Conservation (phyloP, 306 rosid species). For the Cucumis sativus region DNA sequence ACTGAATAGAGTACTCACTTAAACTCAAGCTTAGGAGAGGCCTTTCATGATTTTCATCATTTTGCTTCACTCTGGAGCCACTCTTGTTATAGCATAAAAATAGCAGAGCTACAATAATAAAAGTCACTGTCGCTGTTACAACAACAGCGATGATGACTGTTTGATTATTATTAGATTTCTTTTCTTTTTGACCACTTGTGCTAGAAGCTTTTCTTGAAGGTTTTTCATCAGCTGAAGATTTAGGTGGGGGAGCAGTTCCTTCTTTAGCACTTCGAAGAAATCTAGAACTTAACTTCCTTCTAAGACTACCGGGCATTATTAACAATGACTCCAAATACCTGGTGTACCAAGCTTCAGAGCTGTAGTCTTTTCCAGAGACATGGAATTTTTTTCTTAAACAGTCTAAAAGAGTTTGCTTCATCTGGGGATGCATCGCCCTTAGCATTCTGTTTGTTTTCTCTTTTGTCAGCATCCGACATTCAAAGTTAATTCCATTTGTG, state of each 20-base stretch:
- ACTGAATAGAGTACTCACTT: slow-evolving; percentile 42
- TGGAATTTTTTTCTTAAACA: slow-evolving; percentile 48
- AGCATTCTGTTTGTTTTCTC: slow-evolving; percentile 32
- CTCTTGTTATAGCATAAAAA: slow-evolving; percentile 37
- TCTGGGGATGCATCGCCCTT: slow-evolving; percentile 29
- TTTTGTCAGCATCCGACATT: slow-evolving; percentile 22
- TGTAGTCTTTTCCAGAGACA: slow-evolving; percentile 37
- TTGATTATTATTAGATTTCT: slow-evolving; percentile 11
- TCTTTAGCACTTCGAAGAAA: slow-evolving; percentile 16
- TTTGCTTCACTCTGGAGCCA: slow-evolving; percentile 25
- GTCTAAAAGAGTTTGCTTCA: slow-evolving; percentile 40
- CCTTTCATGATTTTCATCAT: slow-evolving; percentile 72
- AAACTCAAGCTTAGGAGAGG: slow-evolving; percentile 75
- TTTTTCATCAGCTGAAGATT: slow-evolving; percentile 3
- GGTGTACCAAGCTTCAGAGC: slow-evolving; percentile 33
- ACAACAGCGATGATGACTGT: slow-evolving; percentile 29
- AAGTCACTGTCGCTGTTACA: slow-evolving; percentile 46
- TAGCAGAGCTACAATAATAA: slow-evolving; percentile 38
- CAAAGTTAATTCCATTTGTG: slow-evolving; percentile 18
- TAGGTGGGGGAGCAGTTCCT: slow-evolving; percentile 13
- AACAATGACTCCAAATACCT: slow-evolving; percentile 20
- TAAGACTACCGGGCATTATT: slow-evolving; percentile 23
- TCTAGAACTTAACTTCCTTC: slow-evolving; percentile 46
- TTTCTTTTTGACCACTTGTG: slow-evolving; percentile 11
- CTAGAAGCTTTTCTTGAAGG: slow-evolving; percentile 14